Evolutionary conservation across 2,329 filamentous ascomycete species (phyloP).

Genomic region (Hymenoscyphus fraxineus): DNA sequence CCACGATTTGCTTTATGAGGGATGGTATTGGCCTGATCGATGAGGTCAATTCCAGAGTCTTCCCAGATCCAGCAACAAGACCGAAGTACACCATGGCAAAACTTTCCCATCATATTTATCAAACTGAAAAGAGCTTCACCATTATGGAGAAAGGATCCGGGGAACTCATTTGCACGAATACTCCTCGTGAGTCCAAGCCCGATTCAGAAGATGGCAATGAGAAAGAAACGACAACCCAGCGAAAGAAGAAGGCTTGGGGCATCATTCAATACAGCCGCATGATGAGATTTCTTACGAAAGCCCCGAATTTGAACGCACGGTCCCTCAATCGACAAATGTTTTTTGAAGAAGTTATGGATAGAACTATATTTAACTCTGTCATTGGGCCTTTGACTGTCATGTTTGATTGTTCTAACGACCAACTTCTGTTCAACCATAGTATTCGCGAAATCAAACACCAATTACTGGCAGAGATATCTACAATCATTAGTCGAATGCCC

Average conservation of each 20-base stretch:
- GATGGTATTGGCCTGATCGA: conserved; percentile 84
- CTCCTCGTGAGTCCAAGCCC: background rate
- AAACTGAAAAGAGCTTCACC: conserved; percentile 39
- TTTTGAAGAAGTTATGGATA: conserved; percentile 71
- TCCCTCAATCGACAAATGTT: conserved; percentile 58
- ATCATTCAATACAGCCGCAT: conserved; percentile 44
- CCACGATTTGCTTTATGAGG: conserved; percentile 66
- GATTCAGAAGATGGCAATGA: background rate
- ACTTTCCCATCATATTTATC: conserved; percentile 38
- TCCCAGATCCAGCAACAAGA: conserved; percentile 58
- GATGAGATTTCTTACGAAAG: conserved; percentile 58
- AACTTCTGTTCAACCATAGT: conserved; percentile 63
- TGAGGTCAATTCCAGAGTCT: conserved; percentile 66
- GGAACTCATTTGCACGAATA: background rate
- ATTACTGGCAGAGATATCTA: conserved; percentile 69
- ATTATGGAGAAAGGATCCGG: conserved; percentile 38
- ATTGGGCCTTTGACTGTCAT: conserved; percentile 80
- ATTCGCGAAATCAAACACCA: conserved; percentile 64
- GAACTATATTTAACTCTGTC: conserved; percentile 69
- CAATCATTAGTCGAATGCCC: conserved; percentile 69
- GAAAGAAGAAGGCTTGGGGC: background rate
- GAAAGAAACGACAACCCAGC: background rate
- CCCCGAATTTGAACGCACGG: conserved; percentile 58
- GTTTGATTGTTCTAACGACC: conserved; percentile 71
- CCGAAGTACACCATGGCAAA: conserved; percentile 65